Percentiles rank a stretch among this genome's conserved stretches.
Evolutionary conservation across 352 stramenopile genomes (phyloP).

Genomic region (Globisporangium barbulae): DNA sequence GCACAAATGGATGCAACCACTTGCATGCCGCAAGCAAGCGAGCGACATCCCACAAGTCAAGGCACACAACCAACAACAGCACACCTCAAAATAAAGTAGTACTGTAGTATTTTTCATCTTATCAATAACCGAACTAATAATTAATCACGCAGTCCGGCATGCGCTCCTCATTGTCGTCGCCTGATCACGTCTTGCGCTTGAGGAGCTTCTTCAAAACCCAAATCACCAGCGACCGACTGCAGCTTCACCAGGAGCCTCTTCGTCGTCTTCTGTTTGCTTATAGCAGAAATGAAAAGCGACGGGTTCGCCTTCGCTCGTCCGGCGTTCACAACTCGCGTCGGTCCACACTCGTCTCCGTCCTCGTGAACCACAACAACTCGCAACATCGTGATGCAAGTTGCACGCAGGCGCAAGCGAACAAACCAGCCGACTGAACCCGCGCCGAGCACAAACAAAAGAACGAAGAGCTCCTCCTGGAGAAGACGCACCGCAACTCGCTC

Average conservation of each 20-base stretch:
- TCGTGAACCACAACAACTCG: neutral
- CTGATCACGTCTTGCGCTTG: neutral
- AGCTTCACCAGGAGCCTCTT: neutral
- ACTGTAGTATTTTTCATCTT: slow-evolving; percentile 9
- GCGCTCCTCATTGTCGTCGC: neutral
- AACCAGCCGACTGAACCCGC: neutral
- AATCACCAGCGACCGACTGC: neutral
- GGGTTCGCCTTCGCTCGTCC: neutral
- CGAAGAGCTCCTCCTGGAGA: neutral
- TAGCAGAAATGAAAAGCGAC: slow-evolving; percentile 9
- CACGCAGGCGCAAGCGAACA: neutral
- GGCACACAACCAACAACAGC: neutral
- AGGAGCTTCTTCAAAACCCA: neutral
- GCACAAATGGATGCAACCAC: neutral
- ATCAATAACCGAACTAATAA: slow-evolving; percentile 6
- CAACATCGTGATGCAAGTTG: neutral
- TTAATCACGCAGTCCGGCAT: neutral
- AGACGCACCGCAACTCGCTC: too few species aligned
- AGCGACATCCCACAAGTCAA: neutral
- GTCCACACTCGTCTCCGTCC: neutral
- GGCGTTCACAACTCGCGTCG: neutral
- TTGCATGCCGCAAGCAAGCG: too few species aligned
- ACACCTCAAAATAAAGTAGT: slow-evolving; percentile 4
- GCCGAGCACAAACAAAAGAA: slow-evolving; percentile 5
- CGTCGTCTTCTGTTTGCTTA: neutral